Base-by-base conservation (phyloP, 169 alveolate genomes). In the Blepharisma undulans region DNA sequence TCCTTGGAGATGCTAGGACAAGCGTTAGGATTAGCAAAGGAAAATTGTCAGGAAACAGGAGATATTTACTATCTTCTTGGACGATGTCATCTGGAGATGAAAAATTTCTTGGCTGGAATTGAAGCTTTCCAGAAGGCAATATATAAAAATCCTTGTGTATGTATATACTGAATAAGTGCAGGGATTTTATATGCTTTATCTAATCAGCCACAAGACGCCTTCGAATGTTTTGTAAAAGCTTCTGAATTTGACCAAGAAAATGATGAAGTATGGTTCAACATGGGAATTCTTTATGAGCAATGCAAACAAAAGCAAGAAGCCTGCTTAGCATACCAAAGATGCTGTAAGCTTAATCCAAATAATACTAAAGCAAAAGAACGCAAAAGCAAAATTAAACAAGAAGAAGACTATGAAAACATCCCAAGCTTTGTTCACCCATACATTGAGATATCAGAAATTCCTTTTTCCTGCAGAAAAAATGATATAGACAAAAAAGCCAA, bases 261-360 rank as follows among this genome's bases (percentile, higher is more conserved):
- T 76, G 59, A 89, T 12, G 96, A 94, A 27, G 89, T 93, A 22
- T 94, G 96, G 96, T 87, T 76, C 72, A 94, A 94, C 76, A 77
- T 94, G 30, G 96, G 94, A 48, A 93, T 92, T 1, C 88, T 94
- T 0, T 94, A 94, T 79, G 96, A 94, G 84, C 93, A 91, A 74
- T 94, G 96, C 79, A 91, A 91, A 85, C 93, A 94, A 78, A 91
- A 91, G 22, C 95, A 92, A 14, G 96, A 94, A 81, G 96, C 96
- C 8, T 61, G 86, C 12, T 92, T 92, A 29, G 95, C 95, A 33
- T 94, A 94, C 78, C 84, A 79, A 19, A 92, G 94, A 34, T 95
- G 87, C 7, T 86, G 85, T 27, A 94, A 92, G 36, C 14, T 91
- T 21, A 95, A 92, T 21, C 72, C 22, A 21, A 90, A 76, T 4